A percentile compares a stretch with the other conserved stretches of the same genome.
Conservation (phyloP, 768 basidiomycete species). For the Cystobasidium tubakii region DNA sequence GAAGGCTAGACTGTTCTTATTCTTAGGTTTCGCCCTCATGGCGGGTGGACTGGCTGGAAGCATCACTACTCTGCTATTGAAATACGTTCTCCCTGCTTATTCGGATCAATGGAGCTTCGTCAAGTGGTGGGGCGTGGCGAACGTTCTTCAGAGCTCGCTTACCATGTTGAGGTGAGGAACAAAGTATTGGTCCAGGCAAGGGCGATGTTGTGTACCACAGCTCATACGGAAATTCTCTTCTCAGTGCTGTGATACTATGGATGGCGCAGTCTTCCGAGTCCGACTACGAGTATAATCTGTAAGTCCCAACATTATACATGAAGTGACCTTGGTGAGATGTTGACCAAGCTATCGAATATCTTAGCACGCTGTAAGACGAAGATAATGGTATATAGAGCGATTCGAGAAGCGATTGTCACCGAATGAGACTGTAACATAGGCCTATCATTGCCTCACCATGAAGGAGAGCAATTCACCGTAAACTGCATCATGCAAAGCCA, state of each 20-base stretch:
- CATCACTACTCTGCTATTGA: conserved; percentile 80
- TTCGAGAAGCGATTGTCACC: no score
- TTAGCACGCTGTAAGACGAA: not conserved
- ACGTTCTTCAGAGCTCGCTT: conserved; percentile 76
- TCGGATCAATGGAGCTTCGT: conserved; percentile 58
- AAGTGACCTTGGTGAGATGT: no score
- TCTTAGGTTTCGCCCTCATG: conserved; percentile 94
- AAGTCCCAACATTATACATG: no score
- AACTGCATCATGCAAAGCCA: no score
- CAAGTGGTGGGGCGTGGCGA: conserved; percentile 86
- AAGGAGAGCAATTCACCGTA: no score
- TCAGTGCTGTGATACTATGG: conserved; percentile 83
- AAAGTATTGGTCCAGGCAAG: no score
- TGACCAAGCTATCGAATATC: no score
- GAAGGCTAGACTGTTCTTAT: conserved; percentile 81
- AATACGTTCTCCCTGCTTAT: conserved; percentile 73
- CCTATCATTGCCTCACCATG: no score
- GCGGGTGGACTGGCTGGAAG: conserved; percentile 97
- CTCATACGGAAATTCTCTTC: no score
- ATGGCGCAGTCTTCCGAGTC: conserved; percentile 73
- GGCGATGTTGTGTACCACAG: not conserved
- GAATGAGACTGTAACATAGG: no score
- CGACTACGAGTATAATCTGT: conserved; percentile 91
- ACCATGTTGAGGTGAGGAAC: conserved; percentile 50
- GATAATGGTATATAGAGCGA: no score